These are phyloP conservation scores for Rhododendron williamsianum DNA, from an alignment of 148 eudicot species.

Conservation along the genomic window DNA sequence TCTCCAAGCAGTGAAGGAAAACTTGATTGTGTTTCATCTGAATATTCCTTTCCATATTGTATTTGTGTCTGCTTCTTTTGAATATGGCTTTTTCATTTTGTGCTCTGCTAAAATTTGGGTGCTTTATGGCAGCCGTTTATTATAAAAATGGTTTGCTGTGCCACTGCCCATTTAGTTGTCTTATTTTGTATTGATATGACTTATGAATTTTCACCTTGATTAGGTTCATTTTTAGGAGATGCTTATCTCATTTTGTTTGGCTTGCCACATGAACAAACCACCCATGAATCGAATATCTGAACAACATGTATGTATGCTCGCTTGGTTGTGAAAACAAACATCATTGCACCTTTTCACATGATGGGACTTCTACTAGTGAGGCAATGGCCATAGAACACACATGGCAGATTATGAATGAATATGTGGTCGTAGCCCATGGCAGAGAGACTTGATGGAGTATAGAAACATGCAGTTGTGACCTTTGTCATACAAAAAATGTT, in stretches of 20 bases:
- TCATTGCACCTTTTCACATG: background rate
- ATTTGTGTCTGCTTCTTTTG: background rate
- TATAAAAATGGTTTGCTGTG: background rate
- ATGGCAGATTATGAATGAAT: background rate
- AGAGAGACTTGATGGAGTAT: background rate
- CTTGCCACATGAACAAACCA: background rate
- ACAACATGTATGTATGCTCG: background rate
- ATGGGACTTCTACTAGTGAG: background rate
- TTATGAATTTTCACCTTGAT: background rate
- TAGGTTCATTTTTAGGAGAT: background rate
- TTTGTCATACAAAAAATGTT: background rate
- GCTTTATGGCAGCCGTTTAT: background rate
- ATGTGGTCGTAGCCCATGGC: background rate
- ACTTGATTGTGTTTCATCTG: background rate
- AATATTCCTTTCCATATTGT: background rate
- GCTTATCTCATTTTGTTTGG: background rate
- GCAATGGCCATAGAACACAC: background rate
- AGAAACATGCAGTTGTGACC: background rate
- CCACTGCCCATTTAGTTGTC: background rate
- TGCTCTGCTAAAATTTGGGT: background rate
- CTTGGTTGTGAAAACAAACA: background rate
- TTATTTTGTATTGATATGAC: background rate
- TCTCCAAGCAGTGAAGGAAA: background rate
- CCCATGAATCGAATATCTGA: background rate
- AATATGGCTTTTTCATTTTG: background rate